A percentile compares a stretch with the other conserved stretches of the same genome.
Conservation (phyloP, 768 basidiomycete genomes). For the Phlegmacium glaucopus region DNA sequence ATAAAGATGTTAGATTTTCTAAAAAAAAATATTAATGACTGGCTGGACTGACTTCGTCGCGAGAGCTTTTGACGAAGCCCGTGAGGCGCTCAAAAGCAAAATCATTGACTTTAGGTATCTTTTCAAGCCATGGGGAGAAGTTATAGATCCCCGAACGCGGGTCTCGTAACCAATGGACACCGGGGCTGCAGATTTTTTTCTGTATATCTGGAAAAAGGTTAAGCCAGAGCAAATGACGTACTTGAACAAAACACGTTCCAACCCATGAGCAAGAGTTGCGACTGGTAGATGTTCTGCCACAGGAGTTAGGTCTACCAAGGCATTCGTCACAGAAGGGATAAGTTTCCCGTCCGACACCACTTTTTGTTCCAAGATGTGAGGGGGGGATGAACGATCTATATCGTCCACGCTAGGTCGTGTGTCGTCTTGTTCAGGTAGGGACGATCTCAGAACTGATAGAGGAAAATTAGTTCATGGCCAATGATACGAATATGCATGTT, state of each 20-base stretch:
- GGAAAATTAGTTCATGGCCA: too few species aligned
- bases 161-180: conserved; percentile 87
- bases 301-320: conserved; percentile 39
- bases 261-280: conserved; percentile 50
- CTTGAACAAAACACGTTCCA: conserved; percentile 63
- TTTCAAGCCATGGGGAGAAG: conserved; percentile 68
- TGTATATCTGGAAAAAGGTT: neutral
- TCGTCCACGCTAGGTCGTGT: neutral
- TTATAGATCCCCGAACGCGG: conserved; percentile 85
- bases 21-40: neutral
- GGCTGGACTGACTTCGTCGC: conserved; percentile 53
- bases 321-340: neutral
- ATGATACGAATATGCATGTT: neutral
- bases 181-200: conserved; percentile 52
- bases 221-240: conserved; percentile 8
- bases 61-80: conserved; percentile 74
- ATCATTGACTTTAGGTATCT: conserved; percentile 71
- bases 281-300: conserved; percentile 49
- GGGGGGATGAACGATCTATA: conserved; percentile 5
- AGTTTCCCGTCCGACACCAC: conserved; percentile 4
- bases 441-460: too few species aligned
- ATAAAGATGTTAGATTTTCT: neutral
- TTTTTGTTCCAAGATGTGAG: conserved; percentile 11
- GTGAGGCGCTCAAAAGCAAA: conserved; percentile 82
- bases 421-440: too few species aligned